Conservation (phyloP, 129 eudicot genomes). For the Flaveria trinervia region DNA sequence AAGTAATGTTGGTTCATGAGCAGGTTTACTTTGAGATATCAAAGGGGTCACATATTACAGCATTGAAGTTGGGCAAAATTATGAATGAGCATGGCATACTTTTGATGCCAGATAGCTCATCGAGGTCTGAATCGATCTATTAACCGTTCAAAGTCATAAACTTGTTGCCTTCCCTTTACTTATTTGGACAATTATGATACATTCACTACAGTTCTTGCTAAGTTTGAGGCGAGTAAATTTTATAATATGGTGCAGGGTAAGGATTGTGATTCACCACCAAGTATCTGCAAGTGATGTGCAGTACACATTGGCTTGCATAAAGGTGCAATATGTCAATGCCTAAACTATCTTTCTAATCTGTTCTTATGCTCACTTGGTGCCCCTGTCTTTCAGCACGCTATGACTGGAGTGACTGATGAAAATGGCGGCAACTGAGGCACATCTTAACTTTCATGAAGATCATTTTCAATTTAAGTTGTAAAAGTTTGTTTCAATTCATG, state of each 20-base stretch:
- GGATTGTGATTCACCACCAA: conserved; percentile 92
- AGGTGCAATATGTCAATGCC: conserved; percentile 42
- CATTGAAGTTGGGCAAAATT: conserved; percentile 54
- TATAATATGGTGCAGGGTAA: conserved; percentile 45
- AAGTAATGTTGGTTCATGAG: conserved; percentile 2
- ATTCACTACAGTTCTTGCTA: neutral
- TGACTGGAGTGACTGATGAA: conserved; percentile 43
- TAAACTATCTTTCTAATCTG: neutral
- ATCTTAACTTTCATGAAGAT: neutral
- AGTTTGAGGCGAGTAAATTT: neutral
- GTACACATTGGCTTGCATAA: conserved; percentile 67
- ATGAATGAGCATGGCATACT: conserved; percentile 74
- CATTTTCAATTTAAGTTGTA: conserved; percentile 28
- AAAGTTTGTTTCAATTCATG: conserved; percentile 14
- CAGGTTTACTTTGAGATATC: conserved; percentile 74
- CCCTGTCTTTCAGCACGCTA: conserved; percentile 46
- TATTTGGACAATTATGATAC: neutral
- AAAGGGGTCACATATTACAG: conserved; percentile 54
- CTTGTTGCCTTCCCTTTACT: neutral
- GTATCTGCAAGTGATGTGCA: conserved; percentile 81
- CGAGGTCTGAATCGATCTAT: conserved; percentile 47
- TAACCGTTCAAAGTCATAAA: neutral
- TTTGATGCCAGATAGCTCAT: conserved; percentile 63
- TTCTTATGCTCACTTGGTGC: neutral
- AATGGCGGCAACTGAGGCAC: conserved; percentile 40